Base-by-base conservation (phyloP, 495 filamentous ascomycete species). In the Penicillium robsamsonii region DNA sequence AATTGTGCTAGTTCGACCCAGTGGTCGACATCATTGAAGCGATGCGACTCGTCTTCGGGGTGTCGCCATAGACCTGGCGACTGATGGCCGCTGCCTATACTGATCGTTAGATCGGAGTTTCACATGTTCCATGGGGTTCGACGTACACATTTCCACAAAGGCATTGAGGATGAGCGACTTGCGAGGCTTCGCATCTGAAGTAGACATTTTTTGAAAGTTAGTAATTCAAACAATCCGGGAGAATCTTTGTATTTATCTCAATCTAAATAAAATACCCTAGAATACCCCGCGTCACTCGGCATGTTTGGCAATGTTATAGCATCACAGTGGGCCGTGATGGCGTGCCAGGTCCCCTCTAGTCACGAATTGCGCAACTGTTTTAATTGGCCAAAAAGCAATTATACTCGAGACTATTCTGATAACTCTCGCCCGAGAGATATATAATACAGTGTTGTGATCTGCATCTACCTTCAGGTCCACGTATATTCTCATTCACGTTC, bases 151-250 rank as follows among this genome's bases (percentile, higher is more conserved):
- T 60, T 82, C 79, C 44, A 83, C 81, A 54, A 85, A 85, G 22
- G 82, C 81, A 73, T 84, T 85, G 50, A 85, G 73, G 24, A 84
- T 79, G 17, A 84, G 61, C 29, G 75, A 75, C 62, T 84, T 84
- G 35, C 61, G 66, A 9, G 69, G 65, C 20, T 57, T 51, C 7
- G 47, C 41, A 7, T 46, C 57, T 20, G 50, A 43, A 47, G 45
- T 33, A 35, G 51, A n/a, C 20, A 40, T 51, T 25, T 5, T n/a
- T n/a, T n/a, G n/a, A n/a, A n/a, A n/a, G n/a, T n/a, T n/a, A n/a
- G n/a, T n/a, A n/a, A n/a, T n/a, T n/a, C n/a, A n/a, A n/a, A 22
- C 22, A 22, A 22, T 22, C 22, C 1, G 22, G 22, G 22, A 22
- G 22, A 22, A 22, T 22, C 25, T 27, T 27, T 61, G 30, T 56